A percentile compares a stretch with the other conserved stretches of the same genome.
These are phyloP conservation scores for Agrocybe praecox DNA, from an alignment of 768 basidiomycete species.

Conservation along the genomic window DNA sequence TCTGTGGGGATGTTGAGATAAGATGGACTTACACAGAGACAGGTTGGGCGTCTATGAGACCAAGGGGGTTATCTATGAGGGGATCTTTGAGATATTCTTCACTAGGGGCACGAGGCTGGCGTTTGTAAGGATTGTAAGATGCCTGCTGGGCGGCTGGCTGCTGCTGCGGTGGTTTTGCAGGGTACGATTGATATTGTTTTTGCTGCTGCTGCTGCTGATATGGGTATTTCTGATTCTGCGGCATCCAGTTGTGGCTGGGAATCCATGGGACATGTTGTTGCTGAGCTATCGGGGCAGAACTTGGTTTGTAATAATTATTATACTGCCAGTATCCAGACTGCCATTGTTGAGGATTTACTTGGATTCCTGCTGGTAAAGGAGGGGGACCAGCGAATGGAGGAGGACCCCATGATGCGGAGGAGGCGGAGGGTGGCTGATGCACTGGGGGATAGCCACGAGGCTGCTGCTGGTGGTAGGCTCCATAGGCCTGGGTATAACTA, in stretches of 20 bases:
- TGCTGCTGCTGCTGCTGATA: conserved; percentile 24
- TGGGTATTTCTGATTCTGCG: conserved; percentile 11
- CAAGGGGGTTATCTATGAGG: conserved; percentile 64
- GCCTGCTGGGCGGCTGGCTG: conserved; percentile 22
- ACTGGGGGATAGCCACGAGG: conserved; percentile 1
- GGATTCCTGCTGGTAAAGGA: conserved; percentile 53
- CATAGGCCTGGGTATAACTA: conserved; percentile 3
- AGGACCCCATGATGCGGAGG: conserved; percentile 7
- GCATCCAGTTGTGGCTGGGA: conserved; percentile 26
- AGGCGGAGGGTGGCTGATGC: conserved; percentile 13
- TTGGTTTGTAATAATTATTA: conserved; percentile 23
- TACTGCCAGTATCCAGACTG: conserved; percentile 53
- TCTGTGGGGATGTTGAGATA: neutral
- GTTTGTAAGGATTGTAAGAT: conserved; percentile 64
- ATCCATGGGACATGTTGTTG: conserved; percentile 31
- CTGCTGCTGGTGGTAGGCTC: conserved; percentile 3
- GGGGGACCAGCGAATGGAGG: conserved; percentile 50
- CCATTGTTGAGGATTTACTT: conserved; percentile 51
- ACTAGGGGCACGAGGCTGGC: conserved; percentile 59
- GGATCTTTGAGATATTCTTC: conserved; percentile 65
- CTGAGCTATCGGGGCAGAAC: conserved; percentile 16
- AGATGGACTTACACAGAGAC: conserved; percentile 54
- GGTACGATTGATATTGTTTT: conserved; percentile 14
- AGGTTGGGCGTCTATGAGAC: conserved; percentile 56
- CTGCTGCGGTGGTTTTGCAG: conserved; percentile 5